These are phyloP conservation scores for Colletotrichum camelliae DNA, from an alignment of 2,329 filamentous ascomycete species.

Conservation along the genomic window DNA sequence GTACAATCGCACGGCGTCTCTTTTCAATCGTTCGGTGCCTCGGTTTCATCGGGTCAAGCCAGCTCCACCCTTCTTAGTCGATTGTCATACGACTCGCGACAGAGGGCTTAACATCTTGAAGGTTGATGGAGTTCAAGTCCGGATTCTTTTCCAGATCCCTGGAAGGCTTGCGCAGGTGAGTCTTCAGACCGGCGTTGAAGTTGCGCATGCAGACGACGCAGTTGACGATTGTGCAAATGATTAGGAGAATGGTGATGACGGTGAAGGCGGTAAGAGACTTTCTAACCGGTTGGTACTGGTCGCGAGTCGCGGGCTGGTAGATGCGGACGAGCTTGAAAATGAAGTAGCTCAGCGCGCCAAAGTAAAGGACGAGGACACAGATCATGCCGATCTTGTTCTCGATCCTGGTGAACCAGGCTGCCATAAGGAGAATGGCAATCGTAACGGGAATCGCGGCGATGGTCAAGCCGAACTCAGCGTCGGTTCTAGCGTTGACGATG, in stretches of 20 bases:
- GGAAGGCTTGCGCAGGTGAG: constrained; percentile 70
- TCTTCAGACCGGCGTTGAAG: constrained; percentile 88
- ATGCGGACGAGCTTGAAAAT: constrained; percentile 98
- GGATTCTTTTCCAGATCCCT: constrained; percentile 58
- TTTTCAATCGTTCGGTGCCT: constrained; percentile 17
- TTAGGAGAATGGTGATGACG: constrained; percentile 87
- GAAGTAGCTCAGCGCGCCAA: constrained; percentile 92
- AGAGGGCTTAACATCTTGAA: constrained; percentile 62
- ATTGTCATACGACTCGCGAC: constrained; percentile 66
- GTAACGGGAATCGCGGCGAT: constrained; percentile 90
- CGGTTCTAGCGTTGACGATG: constrained; percentile 74
- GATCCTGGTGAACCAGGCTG: constrained; percentile 82
- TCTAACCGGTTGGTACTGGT: constrained; percentile 77
- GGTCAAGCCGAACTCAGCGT: constrained; percentile 84
- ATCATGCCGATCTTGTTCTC: constrained; percentile 84
- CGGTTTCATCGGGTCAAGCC: constrained; percentile 7
- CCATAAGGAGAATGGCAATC: constrained; percentile 83
- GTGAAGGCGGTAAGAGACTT: constrained; percentile 93
- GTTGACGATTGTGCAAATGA: constrained; percentile 87
- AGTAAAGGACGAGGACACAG: constrained; percentile 81
- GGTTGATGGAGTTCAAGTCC: constrained; percentile 60
- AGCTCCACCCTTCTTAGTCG: constrained; percentile 44
- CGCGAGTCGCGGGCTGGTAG: constrained; percentile 69
- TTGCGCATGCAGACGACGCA: constrained; percentile 88
- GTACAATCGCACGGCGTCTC: constrained; percentile 19